Conservation (phyloP, 805 yeast genomes). For the Saccharomycopsis babjevae region DNA sequence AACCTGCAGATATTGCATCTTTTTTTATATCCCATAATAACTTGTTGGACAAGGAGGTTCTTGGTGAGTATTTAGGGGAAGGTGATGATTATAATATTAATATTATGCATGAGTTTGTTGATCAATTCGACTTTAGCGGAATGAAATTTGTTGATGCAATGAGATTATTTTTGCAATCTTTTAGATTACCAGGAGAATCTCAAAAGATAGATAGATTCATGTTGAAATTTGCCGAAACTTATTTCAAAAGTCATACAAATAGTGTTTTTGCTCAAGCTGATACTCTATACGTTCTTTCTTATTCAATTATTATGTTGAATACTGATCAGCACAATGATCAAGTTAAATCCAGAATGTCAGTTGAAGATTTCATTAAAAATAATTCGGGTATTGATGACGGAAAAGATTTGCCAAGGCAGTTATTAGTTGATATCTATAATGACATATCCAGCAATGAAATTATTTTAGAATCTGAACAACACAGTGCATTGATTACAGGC, state of each 20-base stretch:
- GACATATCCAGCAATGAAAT: conserved; percentile 83
- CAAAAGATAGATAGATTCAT: conserved; percentile 95
- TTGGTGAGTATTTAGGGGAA: conserved; percentile 92
- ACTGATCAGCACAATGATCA: conserved; percentile 90
- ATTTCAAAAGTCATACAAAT: conserved; percentile 78
- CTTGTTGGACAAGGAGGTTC: conserved; percentile 68
- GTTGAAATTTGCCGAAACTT: conserved; percentile 94
- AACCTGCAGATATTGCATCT: conserved; percentile 61
- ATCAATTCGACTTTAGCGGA: conserved; percentile 65
- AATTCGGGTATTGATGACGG: conserved; percentile 92
- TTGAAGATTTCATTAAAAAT: conserved; percentile 77
- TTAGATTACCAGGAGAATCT: conserved; percentile 95
- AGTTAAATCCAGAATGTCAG: conserved; percentile 77
- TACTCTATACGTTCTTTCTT: conserved; percentile 84
- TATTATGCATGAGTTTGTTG: conserved; percentile 90
- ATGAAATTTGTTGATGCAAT: conserved; percentile 75
- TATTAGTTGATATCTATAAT: conserved; percentile 54
- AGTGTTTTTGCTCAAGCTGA: conserved; percentile 78
- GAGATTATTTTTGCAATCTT: conserved; percentile 73
- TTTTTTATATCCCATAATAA: conserved; percentile 61
- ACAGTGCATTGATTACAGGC: conserved; percentile 74
- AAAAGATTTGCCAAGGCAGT: conserved; percentile 66
- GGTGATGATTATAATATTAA: conserved; percentile 69
- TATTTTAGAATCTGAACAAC: conserved; percentile 86
- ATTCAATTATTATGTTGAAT: conserved; percentile 85